Base-by-base conservation (phyloP, 441 rosid genomes). In the Macaranga tanarius region DNA sequence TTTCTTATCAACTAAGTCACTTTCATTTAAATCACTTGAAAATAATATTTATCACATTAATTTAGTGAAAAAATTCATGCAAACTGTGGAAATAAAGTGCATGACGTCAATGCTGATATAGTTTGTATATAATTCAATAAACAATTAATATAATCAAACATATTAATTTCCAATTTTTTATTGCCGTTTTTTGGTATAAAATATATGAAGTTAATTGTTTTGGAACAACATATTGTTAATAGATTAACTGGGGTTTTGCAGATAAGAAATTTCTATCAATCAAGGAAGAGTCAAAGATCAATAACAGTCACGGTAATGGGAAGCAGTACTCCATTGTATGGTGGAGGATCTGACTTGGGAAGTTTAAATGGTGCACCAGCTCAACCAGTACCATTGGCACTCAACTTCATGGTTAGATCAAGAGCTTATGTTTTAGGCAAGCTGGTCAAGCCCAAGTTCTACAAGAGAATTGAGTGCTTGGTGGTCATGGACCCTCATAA, bases 401-500 rank as follows among this genome's bases (percentile, higher is more conserved):
- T 92, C 23, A 83, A 79, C 57, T 88, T 88, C 79, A 64, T 72
- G 12, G 89, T 94, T 50, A 79, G 89, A 48, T 92, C 98, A 47
- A 83, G 86, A 25, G 96, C 92, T 52, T 83, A 90, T 79, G 95
- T 92, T 56, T 67, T 94, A 79, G 99, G 99, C 8, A 85, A 81
- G 77, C 80, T 92, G 82, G 97, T 94, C n/a, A 86, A 86, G 78
- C 90, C 97, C 17, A 90, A 83, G 62, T 94, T 92, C 78, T 67
- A 79, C 81, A 90, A 78, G 85, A 88, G 77, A 70, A 76, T 94
- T 48, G 76, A 82, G 17, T 94, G 99, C 76, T 75, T 62, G 15
- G 48, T 86, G 69, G 82, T 81, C 56, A 86, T 84, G 72, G 88
- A 92, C 77, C 89, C 86, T 51, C 82, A 79, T 25, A 89, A 83